phyloP scores from a whole-genome alignment of 768 basidiomycete genomes.

The Lyophyllum semitale region DNA sequence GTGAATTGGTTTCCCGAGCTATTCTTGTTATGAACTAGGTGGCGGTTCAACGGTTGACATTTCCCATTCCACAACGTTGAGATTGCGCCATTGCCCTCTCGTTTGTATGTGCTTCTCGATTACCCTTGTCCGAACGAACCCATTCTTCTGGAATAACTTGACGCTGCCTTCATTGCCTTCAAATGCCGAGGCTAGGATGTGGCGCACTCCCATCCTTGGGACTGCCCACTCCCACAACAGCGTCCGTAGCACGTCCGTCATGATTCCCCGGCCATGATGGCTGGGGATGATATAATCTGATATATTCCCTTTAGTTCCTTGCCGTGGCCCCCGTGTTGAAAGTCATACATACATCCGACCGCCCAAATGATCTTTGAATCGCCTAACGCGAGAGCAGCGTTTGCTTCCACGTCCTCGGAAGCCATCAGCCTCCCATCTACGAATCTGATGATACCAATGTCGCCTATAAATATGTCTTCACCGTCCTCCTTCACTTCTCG shows the following conservation, averaged over 20 bases:
- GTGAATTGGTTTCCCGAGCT: too few species aligned
- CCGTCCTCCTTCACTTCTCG: constrained; percentile 61
- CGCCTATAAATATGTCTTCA: constrained; percentile 56
- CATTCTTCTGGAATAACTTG: too few species aligned
- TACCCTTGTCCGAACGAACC: constrained; percentile 45
- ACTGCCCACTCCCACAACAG: too few species aligned
- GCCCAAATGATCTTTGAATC: constrained; percentile 65
- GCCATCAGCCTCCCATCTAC: constrained; percentile 20
- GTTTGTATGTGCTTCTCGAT: too few species aligned
- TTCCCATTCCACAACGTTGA: constrained; percentile 41
- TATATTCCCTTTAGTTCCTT: not conserved
- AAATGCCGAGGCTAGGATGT: too few species aligned
- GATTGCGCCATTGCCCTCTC: constrained; percentile 35
- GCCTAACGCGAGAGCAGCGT: constrained; percentile 41
- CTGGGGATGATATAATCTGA: constrained; percentile 63
- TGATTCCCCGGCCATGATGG: constrained; percentile 71
- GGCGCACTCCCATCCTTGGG: too few species aligned
- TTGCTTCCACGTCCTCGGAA: constrained; percentile 33
- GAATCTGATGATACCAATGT: constrained; percentile 39
- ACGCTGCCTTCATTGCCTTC: too few species aligned
- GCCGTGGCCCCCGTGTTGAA: not conserved
- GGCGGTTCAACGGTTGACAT: too few species aligned
- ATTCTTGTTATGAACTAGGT: not conserved
- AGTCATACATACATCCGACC: constrained; percentile 51
- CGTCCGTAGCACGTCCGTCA: constrained; percentile 67